Conservation (phyloP, 306 rosid genomes). For the Quercus engelmannii region DNA sequence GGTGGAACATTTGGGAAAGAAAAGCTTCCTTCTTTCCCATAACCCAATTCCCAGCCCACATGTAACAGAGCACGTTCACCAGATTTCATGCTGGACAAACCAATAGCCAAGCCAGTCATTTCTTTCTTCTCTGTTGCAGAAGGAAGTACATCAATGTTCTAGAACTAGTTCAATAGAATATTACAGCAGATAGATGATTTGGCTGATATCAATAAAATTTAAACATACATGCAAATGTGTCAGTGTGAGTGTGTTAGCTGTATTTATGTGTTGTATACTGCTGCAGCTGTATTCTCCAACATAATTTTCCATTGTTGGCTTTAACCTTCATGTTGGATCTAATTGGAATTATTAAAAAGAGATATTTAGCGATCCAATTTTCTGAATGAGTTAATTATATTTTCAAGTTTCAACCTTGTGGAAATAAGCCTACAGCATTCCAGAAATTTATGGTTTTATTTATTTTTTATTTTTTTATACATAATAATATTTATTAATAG, state of each 20-base stretch:
- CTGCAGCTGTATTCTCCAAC: not conserved
- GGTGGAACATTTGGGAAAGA: slow-evolving; percentile 98
- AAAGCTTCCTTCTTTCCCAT: slow-evolving; percentile 85
- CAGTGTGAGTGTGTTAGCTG: not conserved
- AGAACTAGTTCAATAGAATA: slow-evolving; percentile 4
- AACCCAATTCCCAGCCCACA: slow-evolving; percentile 94
- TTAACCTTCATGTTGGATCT: not conserved
- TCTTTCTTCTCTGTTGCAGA: slow-evolving; percentile 79
- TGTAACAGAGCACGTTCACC: slow-evolving; percentile 79
- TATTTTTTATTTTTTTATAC: no score
- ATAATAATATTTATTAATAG: no score
- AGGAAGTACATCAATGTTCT: slow-evolving; percentile 13
- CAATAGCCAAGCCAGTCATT: slow-evolving; percentile 86
- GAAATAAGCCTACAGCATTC: not conserved
- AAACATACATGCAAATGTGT: not conserved
- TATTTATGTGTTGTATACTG: not conserved
- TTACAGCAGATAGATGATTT: not conserved
- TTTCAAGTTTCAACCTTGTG: not conserved
- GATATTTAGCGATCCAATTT: not conserved
- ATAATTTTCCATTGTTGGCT: not conserved
- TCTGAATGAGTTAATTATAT: not conserved
- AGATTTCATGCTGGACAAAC: slow-evolving; percentile 81
- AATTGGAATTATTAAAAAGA: not conserved
- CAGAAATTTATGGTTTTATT: not conserved
- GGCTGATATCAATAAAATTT: not conserved